Evolutionary conservation across 176 grass and related monocot genomes (phyloP).

Genomic region (Echinochloa phyllopogon): DNA sequence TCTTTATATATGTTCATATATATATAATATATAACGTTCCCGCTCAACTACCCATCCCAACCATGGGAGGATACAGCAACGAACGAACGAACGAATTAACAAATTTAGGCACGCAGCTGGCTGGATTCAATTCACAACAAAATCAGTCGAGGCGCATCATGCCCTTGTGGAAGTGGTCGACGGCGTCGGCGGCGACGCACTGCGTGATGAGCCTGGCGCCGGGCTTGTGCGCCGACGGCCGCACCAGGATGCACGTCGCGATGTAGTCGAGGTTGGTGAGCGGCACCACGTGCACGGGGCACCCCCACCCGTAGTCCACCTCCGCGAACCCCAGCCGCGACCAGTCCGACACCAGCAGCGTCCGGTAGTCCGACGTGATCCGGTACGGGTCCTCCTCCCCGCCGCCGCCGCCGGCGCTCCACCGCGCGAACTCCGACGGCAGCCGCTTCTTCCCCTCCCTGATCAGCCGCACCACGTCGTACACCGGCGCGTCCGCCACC

Average conservation of each 20-base stretch:
- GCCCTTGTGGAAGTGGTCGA: slow-evolving; percentile 65
- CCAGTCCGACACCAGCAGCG: slow-evolving; percentile 94
- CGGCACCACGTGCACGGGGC: slow-evolving; percentile 85
- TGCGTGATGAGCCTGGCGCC: slow-evolving; percentile 86
- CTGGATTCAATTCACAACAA: background rate
- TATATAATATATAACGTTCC: background rate
- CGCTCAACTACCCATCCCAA: background rate
- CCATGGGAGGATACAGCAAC: background rate
- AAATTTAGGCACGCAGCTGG: background rate
- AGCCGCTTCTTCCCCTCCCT: slow-evolving; percentile 81
- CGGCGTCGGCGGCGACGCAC: slow-evolving; percentile 65
- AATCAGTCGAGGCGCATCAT: slow-evolving; percentile 77
- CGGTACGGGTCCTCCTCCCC: slow-evolving; percentile 60
- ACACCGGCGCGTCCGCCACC: slow-evolving; percentile 55
- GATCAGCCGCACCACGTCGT: slow-evolving; percentile 73
- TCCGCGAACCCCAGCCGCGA: slow-evolving; percentile 80
- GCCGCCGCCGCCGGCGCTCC: slow-evolving; percentile 49
- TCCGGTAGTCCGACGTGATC: slow-evolving; percentile 79
- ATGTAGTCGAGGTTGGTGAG: slow-evolving; percentile 92
- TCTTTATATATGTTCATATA: background rate
- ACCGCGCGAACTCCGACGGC: slow-evolving; percentile 60
- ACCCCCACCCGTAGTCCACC: slow-evolving; percentile 93
- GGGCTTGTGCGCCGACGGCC: slow-evolving; percentile 74
- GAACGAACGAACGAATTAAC: slow-evolving; percentile 35
- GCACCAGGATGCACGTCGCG: slow-evolving; percentile 88